Evolutionary conservation across 108 stramenopile species (phyloP).

Genomic region (Bacterosira constricta): DNA sequence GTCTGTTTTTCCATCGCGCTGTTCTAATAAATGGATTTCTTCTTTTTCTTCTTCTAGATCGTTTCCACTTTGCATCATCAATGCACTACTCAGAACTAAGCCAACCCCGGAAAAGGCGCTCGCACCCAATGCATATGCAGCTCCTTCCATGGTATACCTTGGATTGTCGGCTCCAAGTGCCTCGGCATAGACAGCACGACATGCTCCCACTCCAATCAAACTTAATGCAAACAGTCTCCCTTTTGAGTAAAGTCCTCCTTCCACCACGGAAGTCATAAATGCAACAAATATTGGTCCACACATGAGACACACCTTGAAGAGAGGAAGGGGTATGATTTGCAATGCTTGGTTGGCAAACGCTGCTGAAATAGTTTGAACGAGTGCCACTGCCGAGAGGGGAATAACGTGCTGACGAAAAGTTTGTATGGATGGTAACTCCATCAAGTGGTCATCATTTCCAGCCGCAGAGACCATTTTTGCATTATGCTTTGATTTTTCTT

Average conservation of each 20-base stretch:
- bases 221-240: conserved; percentile 17
- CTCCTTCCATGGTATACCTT: conserved; percentile 9
- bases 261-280: conserved; percentile 19
- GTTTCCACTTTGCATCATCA: conserved; percentile 13
- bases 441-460: background rate
- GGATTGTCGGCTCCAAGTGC: conserved; percentile 34
- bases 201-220: conserved; percentile 24
- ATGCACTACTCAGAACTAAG: conserved; percentile 30
- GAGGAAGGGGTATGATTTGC: conserved; percentile 11
- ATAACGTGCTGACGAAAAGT: conserved; percentile 14
- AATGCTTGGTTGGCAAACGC: conserved; percentile 22
- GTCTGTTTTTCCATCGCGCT: background rate
- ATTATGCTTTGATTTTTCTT: background rate
- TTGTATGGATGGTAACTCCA: conserved; percentile 21
- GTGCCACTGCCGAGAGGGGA: conserved; percentile 17
- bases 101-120: conserved; percentile 21
- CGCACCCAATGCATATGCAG: conserved; percentile 21
- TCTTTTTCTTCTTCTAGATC: background rate
- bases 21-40: background rate
- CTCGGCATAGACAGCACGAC: conserved; percentile 28
- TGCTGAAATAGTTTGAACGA: conserved; percentile 30
- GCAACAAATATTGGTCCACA: conserved; percentile 37
- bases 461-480: background rate
- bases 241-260: conserved; percentile 12
- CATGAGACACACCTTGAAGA: conserved; percentile 38